Evolutionary conservation across 805 yeast species (phyloP), one percentile per base, ranked within the genome.

Genomic region (Yamadazyma olivae): DNA sequence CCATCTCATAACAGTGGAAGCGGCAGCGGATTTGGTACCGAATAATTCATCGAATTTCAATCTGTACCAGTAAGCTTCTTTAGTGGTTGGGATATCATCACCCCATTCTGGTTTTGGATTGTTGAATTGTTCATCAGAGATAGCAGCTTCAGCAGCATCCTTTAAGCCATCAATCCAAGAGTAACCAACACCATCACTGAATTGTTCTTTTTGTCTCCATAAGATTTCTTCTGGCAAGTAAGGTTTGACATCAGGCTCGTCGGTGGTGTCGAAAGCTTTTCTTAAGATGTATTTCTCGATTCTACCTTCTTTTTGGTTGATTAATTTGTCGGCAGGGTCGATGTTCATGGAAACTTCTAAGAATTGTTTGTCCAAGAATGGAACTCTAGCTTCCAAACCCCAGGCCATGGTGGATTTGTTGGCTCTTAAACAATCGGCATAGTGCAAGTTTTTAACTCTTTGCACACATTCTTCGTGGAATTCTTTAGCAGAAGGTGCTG

Each of bases 201-300:
- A 93, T 71, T 93, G 99, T 72, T 93, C 99, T 81, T 93, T 93
- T 74, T 93, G 99, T 79, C 99, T 87, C 97, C 97, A 93, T 57
- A 93, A 74, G 58, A 93, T 91, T 70, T 93, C 98, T 39, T 84
- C 79, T 45, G 99, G 99, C 61, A 93, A 77, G 75, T 93, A 93
- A 53, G 96, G 95, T 57, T 77, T 73, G 40, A 63, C 78, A 32
- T 57, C 54, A 41, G 95, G 88, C 45, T 86, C 95, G 58, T 85
- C 95, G 36, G 79, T 66, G 35, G 95, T 90, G 67, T 93, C 98
- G 59, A 93, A 93, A 23, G 99, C 99, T 76, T 91, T 91, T 75
- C 99, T 86, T 54, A 93, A 73, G 48, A 87, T 79, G 83, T 93
- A 89, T 71, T 93, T 93, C 71, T 93, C 99, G 57, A 93, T 93